phyloP scores from a whole-genome alignment of 2,329 filamentous ascomycete genomes.

The Colletotrichum musicola region DNA sequence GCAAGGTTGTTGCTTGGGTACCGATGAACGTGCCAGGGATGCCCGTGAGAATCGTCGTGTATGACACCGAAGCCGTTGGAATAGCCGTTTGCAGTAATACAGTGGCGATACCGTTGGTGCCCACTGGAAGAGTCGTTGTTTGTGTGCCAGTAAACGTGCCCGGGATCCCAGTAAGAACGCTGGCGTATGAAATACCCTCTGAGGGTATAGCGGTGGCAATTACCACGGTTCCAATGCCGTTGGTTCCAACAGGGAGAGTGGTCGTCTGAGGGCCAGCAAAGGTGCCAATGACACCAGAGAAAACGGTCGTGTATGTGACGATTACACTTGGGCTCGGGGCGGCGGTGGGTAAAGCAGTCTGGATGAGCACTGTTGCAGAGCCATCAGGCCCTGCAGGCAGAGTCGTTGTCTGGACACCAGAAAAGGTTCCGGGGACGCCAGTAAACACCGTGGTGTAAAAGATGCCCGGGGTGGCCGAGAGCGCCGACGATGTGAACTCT shows the following conservation, averaged over 20 bases:
- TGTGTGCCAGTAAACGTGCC: conserved; percentile 1
- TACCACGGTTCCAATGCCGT: conserved; percentile 13
- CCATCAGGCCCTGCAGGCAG: conserved; percentile 6
- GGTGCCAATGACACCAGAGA: background rate
- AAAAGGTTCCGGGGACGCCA: conserved; percentile 5
- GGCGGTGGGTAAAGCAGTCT: background rate
- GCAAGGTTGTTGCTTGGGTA: conserved; percentile 2
- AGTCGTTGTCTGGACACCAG: conserved; percentile 6
- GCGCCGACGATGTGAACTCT: background rate
- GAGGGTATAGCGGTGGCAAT: background rate
- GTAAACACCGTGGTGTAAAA: conserved; percentile 18
- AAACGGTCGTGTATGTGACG: background rate
- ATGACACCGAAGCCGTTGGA: background rate
- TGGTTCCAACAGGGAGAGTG: background rate
- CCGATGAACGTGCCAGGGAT: conserved; percentile 15
- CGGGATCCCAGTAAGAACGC: background rate
- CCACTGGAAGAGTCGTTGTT: background rate
- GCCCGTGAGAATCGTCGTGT: conserved; percentile 7
- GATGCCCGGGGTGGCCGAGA: background rate
- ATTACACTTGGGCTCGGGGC: background rate
- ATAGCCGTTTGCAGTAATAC: conserved; percentile 13
- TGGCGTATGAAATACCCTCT: background rate
- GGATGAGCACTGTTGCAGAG: too few relatives aligned
- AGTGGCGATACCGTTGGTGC: conserved; percentile 2
- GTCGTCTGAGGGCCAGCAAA: background rate